Percentiles rank a stretch among this genome's conserved stretches.
phyloP scores from a whole-genome alignment of 768 basidiomycete genomes.

The Clitopilus passeckerianus region DNA sequence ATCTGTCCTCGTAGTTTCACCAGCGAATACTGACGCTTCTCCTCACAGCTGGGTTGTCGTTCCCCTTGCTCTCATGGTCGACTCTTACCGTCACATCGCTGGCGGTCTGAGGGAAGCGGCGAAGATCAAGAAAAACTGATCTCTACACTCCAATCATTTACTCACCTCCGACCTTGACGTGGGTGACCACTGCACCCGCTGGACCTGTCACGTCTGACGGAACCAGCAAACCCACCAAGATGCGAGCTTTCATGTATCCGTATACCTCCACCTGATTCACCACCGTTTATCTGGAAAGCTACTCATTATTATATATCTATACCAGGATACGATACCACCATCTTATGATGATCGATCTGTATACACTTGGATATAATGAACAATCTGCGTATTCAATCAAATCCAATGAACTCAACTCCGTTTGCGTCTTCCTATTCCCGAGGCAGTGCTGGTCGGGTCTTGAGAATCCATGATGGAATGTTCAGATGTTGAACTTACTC shows the following conservation, averaged over 20 bases:
- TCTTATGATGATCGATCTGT: background rate
- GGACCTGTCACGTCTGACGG: background rate
- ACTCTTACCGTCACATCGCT: conserved; percentile 72
- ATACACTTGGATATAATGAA: background rate
- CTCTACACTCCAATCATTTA: background rate
- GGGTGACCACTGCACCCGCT: no score
- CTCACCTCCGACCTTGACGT: background rate
- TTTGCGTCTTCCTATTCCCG: background rate
- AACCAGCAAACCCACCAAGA: background rate
- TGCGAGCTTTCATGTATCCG: background rate
- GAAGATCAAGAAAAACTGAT: conserved; percentile 28
- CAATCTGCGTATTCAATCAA: no score
- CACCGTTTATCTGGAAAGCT: background rate
- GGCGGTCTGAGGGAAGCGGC: conserved; percentile 41
- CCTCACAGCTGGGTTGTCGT: conserved; percentile 69
- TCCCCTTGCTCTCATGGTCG: conserved; percentile 71
- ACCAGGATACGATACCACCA: background rate
- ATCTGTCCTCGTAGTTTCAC: background rate
- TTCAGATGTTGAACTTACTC: no score
- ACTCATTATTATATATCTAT: background rate
- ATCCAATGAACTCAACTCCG: background rate
- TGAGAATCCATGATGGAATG: background rate
- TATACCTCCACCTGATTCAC: background rate
- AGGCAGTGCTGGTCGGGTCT: background rate
- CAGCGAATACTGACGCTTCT: background rate